Conservation (phyloP, 306 rosid species). For the Benincasa hispida region DNA sequence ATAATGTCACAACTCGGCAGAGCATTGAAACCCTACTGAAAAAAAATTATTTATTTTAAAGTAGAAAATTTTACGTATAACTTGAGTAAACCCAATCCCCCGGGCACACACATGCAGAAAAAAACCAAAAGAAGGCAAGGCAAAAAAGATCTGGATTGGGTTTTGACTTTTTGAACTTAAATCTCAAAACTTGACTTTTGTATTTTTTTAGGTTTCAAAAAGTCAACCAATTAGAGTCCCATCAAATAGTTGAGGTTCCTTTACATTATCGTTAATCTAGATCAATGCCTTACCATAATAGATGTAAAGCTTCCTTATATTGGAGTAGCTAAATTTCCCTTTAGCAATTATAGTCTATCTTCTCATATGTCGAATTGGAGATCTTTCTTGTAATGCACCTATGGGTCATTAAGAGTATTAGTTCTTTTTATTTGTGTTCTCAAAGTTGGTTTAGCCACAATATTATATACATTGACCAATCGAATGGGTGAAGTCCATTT, state of each 20-base stretch:
- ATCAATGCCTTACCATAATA: background rate
- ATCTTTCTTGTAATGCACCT: background rate
- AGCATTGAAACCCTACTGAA: background rate
- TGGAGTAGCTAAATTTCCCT: background rate
- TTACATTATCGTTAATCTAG: background rate
- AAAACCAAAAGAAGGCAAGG: background rate
- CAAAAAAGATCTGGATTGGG: background rate
- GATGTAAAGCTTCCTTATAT: background rate
- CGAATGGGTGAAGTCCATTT: too few species aligned
- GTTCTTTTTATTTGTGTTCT: too few species aligned
- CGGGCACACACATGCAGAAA: background rate
- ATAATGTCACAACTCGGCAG: background rate
- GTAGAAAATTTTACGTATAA: background rate
- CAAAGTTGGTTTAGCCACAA: too few species aligned
- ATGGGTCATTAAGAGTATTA: background rate
- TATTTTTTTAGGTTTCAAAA: background rate
- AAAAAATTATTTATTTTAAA: background rate
- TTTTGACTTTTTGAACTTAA: background rate
- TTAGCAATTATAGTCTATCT: background rate
- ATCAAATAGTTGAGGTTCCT: background rate
- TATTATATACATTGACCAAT: too few species aligned
- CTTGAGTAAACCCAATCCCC: too few species aligned
- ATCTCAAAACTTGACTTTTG: background rate
- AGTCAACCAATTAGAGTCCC: background rate
- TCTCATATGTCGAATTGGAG: background rate